Base-by-base conservation (phyloP, 2,329 filamentous ascomycete species). In the Claviceps sorghi region DNA sequence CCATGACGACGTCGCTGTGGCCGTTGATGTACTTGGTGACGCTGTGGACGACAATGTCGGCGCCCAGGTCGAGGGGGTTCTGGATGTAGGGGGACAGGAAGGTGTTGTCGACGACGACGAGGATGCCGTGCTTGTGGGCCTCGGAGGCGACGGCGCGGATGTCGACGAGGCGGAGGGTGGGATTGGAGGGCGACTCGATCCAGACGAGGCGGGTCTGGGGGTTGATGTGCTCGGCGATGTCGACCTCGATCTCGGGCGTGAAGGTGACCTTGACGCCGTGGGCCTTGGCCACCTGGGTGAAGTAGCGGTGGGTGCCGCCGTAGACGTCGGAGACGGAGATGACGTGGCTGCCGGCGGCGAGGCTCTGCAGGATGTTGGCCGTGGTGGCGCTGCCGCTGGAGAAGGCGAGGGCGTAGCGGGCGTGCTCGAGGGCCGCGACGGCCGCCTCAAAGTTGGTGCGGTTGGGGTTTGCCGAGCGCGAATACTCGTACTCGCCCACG, bases 11-110 rank as follows among this genome's bases (percentile, higher is more conserved):
- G 67, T 98, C 93, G 66, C 82, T 79, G 74, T 98, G 93, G 49
- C 93, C 93, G 68, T 97, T 97, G 74, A 98, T 97, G 73, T 97
- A 98, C 73, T 98, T 98, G 45, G 93, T 98, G 52, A 98, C 93
- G 52, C 84, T 90, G 77, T 97, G 91, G 44, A 97, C 86, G 59
- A 97, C 91, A 58, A 97, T 90, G 69, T 98, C 93, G 60, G 93
- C 93, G 60, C 93, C 93, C 66, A 91, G 88, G 65, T 94, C 84
- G 52, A 98, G 81, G 3, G 93, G 93, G 70, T 95, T 97, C 72
- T 98, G 93, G 48, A 98, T 79, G 67, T 97, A 98, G 34, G 93
- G 93, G 56, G 86, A 91, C 65, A 97, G 76, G 76, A 98, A 98
- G 21, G 93, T 98, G 75, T 98, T 98, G 75, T 98, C 93, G 43